Conservation (phyloP, 1,139 yeast genomes). For the Arxiozyma slooffiae region DNA sequence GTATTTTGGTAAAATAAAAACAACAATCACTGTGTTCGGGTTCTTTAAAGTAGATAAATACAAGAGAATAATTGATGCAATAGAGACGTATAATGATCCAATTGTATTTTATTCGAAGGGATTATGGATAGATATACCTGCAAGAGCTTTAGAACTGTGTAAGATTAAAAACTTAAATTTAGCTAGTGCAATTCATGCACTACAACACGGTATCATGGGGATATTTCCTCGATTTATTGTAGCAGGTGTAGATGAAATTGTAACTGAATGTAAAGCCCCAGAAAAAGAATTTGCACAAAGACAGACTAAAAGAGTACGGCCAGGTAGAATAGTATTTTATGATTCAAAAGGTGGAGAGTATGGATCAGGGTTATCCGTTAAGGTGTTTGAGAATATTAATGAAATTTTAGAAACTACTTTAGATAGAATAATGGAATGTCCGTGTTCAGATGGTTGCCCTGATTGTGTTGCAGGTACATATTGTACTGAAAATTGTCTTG, state of each 20-base stretch:
- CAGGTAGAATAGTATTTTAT: constrained; percentile 75
- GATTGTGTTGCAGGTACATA: constrained; percentile 63
- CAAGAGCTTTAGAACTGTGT: constrained; percentile 48
- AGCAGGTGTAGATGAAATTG: constrained; percentile 61
- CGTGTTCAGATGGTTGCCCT: constrained; percentile 84
- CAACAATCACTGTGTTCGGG: constrained; percentile 78
- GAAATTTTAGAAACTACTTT: constrained; percentile 53
- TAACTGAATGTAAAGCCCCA: constrained; percentile 94
- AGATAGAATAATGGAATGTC: constrained; percentile 51
- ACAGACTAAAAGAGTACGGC: constrained; percentile 60
- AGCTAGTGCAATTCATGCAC: constrained; percentile 95
- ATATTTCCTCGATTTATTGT: constrained; percentile 59
- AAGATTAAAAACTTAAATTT: constrained; percentile 48
- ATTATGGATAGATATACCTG: constrained; percentile 82
- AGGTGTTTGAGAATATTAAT: constrained; percentile 70
- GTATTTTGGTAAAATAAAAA: constrained; percentile 63
- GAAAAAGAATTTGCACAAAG: constrained; percentile 81
- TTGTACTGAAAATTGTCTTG: constrained; percentile 74
- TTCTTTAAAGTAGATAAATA: constrained; percentile 75
- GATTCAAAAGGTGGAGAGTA: constrained; percentile 71
- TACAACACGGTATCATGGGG: constrained; percentile 81
- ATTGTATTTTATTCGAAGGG: constrained; percentile 62
- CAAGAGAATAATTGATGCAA: constrained; percentile 76
- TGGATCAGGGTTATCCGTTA: constrained; percentile 72
- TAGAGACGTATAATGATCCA: constrained; percentile 88